phyloP scores from a whole-genome alignment of 1,139 yeast genomes.

The Lodderomyces parapsilosis region DNA sequence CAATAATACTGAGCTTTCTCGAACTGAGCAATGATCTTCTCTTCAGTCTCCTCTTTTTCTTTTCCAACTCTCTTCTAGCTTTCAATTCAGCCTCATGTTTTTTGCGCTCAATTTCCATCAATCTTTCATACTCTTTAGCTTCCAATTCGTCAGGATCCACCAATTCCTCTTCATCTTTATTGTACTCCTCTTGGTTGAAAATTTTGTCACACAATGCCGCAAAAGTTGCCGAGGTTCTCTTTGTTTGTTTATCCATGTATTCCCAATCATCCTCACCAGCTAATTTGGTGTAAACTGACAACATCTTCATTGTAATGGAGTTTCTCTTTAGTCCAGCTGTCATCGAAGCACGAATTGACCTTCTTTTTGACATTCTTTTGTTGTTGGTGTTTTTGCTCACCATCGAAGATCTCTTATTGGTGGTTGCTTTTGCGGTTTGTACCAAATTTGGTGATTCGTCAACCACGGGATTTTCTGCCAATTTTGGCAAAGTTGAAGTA shows the following conservation, averaged over 20 bases:
- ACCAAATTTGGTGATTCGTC: slow-evolving; percentile 25
- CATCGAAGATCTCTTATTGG: slow-evolving; percentile 32
- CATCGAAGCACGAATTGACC: slow-evolving; percentile 42
- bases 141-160: slow-evolving; percentile 51
- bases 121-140: slow-evolving; percentile 48
- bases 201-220: slow-evolving; percentile 75
- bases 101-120: slow-evolving; percentile 50
- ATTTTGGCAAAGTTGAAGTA: slow-evolving; percentile 9
- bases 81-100: slow-evolving; percentile 48
- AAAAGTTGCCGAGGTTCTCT: slow-evolving; percentile 74
- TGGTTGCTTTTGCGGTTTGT: slow-evolving; percentile 32
- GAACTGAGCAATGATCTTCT: slow-evolving; percentile 44
- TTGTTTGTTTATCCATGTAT: slow-evolving; percentile 69
- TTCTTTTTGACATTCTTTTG: slow-evolving; percentile 38
- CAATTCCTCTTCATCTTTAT: slow-evolving; percentile 54
- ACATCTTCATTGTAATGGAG: slow-evolving; percentile 65
- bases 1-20: slow-evolving; percentile 38
- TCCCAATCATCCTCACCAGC: slow-evolving; percentile 70
- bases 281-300: slow-evolving; percentile 69
- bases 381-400: slow-evolving; percentile 12
- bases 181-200: slow-evolving; percentile 58
- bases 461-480: slow-evolving; percentile 24
- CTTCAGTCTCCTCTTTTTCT: slow-evolving; percentile 44
- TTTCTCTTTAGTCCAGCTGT: slow-evolving; percentile 57
- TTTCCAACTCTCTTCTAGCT: slow-evolving; percentile 48